Evolutionary conservation across 2,329 filamentous ascomycete genomes (phyloP).

Genomic region (Clonostachys sp.): DNA sequence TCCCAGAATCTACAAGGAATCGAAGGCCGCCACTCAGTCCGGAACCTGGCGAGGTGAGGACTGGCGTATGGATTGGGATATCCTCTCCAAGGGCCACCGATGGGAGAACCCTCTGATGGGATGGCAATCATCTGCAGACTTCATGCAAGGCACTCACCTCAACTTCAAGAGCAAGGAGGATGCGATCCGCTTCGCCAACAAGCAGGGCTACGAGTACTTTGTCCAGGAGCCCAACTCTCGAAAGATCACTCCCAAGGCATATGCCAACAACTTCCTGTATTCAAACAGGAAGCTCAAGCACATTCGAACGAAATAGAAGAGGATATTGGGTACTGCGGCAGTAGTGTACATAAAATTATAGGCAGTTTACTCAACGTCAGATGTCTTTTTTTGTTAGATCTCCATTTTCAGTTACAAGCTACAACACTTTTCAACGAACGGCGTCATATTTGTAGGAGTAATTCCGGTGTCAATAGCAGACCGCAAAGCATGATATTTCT

Average conservation of each 20-base stretch:
- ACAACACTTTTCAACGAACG: too few species aligned
- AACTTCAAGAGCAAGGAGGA: conserved; percentile 93
- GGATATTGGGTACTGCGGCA: background rate
- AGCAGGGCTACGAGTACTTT: conserved; percentile 99
- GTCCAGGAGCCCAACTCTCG: conserved; percentile 94
- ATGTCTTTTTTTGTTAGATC: too few species aligned
- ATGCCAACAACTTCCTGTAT: conserved; percentile 95
- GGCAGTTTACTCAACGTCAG: too few species aligned
- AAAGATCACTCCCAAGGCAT: conserved; percentile 84
- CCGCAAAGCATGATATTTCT: too few species aligned
- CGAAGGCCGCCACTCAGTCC: conserved; percentile 95
- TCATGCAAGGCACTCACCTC: conserved; percentile 90
- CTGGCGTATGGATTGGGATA: conserved; percentile 99
- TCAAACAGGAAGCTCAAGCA: conserved; percentile 82
- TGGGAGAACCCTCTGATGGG: conserved; percentile 99
- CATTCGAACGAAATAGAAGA: conserved; percentile 69
- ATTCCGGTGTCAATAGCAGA: too few species aligned
- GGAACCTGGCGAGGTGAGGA: conserved; percentile 78
- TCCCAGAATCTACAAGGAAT: conserved; percentile 79
- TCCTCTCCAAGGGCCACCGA: conserved; percentile 83
- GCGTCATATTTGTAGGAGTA: too few species aligned
- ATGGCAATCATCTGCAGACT: conserved; percentile 94
- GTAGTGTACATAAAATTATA: too few species aligned
- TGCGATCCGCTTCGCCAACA: conserved; percentile 91
- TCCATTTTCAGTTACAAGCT: too few species aligned